Percentiles rank a stretch among this genome's conserved stretches.
phyloP scores from a whole-genome alignment of 176 grass and related monocot genomes.

The Musa acuminata region DNA sequence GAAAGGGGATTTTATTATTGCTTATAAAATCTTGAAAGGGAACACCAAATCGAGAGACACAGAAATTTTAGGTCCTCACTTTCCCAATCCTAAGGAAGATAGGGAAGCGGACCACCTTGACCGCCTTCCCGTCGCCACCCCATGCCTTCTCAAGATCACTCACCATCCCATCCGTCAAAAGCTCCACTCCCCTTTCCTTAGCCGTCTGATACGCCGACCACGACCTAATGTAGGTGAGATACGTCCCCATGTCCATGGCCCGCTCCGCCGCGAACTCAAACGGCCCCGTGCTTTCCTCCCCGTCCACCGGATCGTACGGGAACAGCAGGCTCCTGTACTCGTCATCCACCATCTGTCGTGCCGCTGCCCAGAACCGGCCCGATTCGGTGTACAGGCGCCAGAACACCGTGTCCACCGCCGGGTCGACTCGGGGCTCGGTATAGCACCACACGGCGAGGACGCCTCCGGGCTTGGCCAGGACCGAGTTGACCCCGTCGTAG shows the following conservation, averaged over 20 bases:
- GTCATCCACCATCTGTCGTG: constrained; percentile 54
- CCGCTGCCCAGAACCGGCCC: constrained; percentile 45
- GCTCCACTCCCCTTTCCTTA: constrained; percentile 50
- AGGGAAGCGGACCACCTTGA: constrained; percentile 52
- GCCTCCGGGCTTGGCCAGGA: constrained; percentile 35
- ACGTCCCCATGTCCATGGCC: constrained; percentile 42
- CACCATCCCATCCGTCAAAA: constrained; percentile 43
- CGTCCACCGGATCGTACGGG: constrained; percentile 57
- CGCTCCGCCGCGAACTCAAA: constrained; percentile 57
- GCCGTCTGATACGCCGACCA: constrained; percentile 94
- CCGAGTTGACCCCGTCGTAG: constrained; percentile 39
- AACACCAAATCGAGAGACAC: neutral
- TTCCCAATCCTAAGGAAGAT: constrained; percentile 82
- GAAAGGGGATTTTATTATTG: too few relatives aligned
- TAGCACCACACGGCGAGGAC: constrained; percentile 91
- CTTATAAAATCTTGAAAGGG: too few relatives aligned
- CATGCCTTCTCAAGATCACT: constrained; percentile 35
- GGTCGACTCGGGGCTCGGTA: constrained; percentile 46
- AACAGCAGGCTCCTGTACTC: constrained; percentile 50
- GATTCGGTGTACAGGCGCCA: constrained; percentile 46
- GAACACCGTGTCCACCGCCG: constrained; percentile 49
- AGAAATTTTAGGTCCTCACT: constrained; percentile 6
- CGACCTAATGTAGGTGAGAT: constrained; percentile 64
- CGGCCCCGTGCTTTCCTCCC: constrained; percentile 41
- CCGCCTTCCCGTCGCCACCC: constrained; percentile 32